Evolutionary conservation across 768 basidiomycete genomes (phyloP).

Genomic region (Boletus vermiculosoides): DNA sequence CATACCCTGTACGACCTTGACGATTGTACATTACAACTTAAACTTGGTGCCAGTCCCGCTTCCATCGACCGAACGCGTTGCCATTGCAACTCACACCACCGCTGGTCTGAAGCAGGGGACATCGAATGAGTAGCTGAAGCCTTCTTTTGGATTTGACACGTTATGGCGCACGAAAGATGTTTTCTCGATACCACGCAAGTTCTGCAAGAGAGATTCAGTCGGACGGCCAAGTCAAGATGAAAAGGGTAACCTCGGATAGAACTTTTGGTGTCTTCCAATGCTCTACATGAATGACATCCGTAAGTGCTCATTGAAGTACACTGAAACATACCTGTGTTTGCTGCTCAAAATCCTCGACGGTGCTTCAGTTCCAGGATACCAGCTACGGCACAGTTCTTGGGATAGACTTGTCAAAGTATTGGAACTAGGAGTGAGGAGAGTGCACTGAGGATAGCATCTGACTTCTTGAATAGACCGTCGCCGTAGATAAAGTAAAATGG

Average conservation of each 20-base stretch:
- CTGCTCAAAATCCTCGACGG: slow-evolving; percentile 34
- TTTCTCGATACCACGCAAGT: background rate
- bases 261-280: slow-evolving; percentile 75
- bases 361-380: slow-evolving; percentile 45
- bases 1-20: no score
- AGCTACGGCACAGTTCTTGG: slow-evolving; percentile 72
- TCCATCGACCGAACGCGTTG: no score
- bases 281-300: slow-evolving; percentile 42
- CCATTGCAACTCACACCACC: no score
- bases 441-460: slow-evolving; percentile 78
- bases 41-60: no score
- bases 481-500: background rate
- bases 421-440: background rate
- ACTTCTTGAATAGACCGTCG: background rate
- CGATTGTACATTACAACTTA: no score
- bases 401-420: background rate
- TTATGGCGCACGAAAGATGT: background rate
- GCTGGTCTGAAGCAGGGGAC: no score
- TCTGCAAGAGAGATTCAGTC: slow-evolving; percentile 1
- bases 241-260: slow-evolving; percentile 63
- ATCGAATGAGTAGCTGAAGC: no score
- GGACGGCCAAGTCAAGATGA: background rate
- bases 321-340: slow-evolving; percentile 54
- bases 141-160: background rate
- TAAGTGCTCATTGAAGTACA: background rate